These are phyloP conservation scores for Salicornia ramosissima DNA, from an alignment of 148 eudicot species.

Conservation along the genomic window DNA sequence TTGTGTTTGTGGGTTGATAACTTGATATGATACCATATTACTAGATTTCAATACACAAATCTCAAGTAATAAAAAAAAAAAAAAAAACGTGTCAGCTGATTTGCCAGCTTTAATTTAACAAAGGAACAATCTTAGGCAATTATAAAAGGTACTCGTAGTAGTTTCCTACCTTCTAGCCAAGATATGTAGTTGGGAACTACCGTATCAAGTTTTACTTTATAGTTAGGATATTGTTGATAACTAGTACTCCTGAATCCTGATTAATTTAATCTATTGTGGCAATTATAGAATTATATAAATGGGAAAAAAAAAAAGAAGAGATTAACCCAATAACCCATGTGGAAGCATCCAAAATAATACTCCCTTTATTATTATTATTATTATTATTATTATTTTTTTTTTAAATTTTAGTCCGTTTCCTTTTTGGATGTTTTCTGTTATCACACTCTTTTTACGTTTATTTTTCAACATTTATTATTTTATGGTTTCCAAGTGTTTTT, in stretches of 20 bases:
- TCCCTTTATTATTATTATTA: too few relatives aligned
- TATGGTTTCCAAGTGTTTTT: too few relatives aligned
- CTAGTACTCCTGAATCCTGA: not conserved
- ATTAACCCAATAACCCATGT: too few relatives aligned
- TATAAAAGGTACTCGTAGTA: not conserved
- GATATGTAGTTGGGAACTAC: constrained; percentile 15
- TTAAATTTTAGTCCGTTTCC: too few relatives aligned
- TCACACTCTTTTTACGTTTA: too few relatives aligned
- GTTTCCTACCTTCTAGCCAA: constrained; percentile 4
- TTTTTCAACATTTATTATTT: too few relatives aligned
- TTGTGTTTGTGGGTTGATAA: not conserved
- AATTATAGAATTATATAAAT: too few relatives aligned
- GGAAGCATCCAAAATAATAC: too few relatives aligned
- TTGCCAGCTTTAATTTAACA: constrained; percentile 16
- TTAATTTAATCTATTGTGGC: not conserved
- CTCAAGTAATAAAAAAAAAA: not conserved
- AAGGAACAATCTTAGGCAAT: not conserved
- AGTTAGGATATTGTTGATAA: too few relatives aligned
- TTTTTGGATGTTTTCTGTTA: too few relatives aligned
- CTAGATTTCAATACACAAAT: not conserved
- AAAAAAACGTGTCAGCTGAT: constrained; percentile 15
- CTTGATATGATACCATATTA: not conserved
- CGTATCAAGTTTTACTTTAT: not conserved
- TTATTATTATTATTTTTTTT: too few relatives aligned
- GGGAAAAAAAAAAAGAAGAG: too few relatives aligned